phyloP scores from a whole-genome alignment of 495 filamentous ascomycete genomes.

The Talaromyces borbonicus region DNA sequence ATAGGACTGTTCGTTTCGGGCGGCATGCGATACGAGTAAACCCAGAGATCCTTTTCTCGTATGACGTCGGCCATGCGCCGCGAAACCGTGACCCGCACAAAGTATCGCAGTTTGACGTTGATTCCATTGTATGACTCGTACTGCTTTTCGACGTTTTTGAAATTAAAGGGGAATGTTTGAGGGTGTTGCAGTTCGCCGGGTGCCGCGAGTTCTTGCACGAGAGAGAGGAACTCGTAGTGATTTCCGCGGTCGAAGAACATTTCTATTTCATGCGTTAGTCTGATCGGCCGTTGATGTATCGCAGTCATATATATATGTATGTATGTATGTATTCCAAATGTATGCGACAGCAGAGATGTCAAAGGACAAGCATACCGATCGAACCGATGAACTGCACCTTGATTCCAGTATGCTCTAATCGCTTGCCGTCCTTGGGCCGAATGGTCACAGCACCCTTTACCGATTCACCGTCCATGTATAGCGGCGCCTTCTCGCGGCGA shows the following conservation, averaged over 20 bases:
- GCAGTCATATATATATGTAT: too few relatives aligned
- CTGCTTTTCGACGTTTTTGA: constrained; percentile 99
- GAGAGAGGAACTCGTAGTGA: constrained; percentile 96
- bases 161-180: constrained; percentile 98
- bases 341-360: not conserved
- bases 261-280: constrained; percentile 41
- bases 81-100: constrained; percentile 92
- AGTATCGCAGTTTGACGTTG: constrained; percentile 98
- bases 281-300: too few relatives aligned
- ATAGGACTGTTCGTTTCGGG: constrained; percentile 97
- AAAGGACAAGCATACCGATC: constrained; percentile 80
- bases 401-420: constrained; percentile 96
- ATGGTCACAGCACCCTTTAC: constrained; percentile 94
- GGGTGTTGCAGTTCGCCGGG: constrained; percentile 97
- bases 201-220: constrained; percentile 90
- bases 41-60: constrained; percentile 99
- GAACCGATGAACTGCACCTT: constrained; percentile 99
- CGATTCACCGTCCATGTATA: constrained; percentile 97
- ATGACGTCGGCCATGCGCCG: constrained; percentile 95
- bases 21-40: constrained; percentile 96
- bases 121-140: constrained; percentile 99
- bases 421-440: constrained; percentile 94
- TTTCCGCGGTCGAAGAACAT: constrained; percentile 99
- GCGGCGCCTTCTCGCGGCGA: constrained; percentile 86
- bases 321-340: too few relatives aligned